Evolutionary conservation across 345 rosid species (phyloP).

Genomic region (Melaleuca alternifolia): DNA sequence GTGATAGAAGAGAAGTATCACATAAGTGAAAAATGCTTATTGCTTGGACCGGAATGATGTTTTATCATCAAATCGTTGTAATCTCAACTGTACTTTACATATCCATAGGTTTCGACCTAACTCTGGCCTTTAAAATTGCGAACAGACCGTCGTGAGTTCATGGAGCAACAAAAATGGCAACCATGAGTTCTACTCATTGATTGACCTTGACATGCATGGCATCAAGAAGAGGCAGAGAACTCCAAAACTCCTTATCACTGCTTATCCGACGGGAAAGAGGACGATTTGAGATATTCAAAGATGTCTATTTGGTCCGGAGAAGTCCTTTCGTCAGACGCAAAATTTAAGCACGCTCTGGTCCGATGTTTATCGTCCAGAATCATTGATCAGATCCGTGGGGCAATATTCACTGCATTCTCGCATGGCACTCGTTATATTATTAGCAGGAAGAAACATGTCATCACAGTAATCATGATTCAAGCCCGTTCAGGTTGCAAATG

Average conservation of each 20-base stretch:
- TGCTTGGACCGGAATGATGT: fast-evolving
- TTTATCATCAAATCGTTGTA: neutral
- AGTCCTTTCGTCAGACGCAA: no score
- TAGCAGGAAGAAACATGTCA: neutral
- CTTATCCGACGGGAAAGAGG: neutral
- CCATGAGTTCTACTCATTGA: no score
- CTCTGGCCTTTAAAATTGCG: fast-evolving
- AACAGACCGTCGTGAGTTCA: neutral
- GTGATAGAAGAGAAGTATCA: neutral
- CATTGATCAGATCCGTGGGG: neutral
- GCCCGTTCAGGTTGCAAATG: neutral
- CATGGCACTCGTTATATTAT: neutral
- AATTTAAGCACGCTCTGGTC: neutral
- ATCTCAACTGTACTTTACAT: neutral
- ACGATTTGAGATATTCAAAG: neutral
- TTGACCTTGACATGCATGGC: neutral
- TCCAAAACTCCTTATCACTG: neutral
- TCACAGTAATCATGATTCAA: neutral
- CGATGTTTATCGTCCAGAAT: neutral
- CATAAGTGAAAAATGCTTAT: neutral
- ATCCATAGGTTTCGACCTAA: neutral
- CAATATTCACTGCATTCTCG: neutral
- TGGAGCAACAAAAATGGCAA: no score
- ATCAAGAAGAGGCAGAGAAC: neutral
- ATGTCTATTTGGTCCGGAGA: neutral